A percentile compares a stretch with the other conserved stretches of the same genome.
Evolutionary conservation across 257 asterid species (phyloP).

Genomic region (Nicotiana otophora): DNA sequence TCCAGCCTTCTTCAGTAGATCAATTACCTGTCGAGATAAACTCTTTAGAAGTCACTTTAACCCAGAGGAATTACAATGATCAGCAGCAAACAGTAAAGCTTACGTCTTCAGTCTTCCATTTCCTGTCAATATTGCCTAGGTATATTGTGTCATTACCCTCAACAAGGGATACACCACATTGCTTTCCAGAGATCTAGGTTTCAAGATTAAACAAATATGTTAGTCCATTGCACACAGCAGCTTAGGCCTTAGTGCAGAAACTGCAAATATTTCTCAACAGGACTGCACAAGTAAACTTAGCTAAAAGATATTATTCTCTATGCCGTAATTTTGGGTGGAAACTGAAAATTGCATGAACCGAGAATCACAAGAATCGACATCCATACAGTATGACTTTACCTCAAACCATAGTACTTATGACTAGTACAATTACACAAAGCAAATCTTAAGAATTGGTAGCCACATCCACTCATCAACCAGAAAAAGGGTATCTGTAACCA

Average conservation of each 20-base stretch:
- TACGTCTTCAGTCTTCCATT: conserved; percentile 69
- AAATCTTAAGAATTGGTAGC: neutral
- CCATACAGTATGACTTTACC: neutral
- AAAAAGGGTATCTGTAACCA: neutral
- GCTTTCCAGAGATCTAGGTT: conserved; percentile 61
- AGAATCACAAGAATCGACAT: neutral
- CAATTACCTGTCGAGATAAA: conserved; percentile 38
- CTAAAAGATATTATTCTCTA: neutral
- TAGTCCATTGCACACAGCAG: conserved; percentile 2
- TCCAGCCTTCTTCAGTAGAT: conserved; percentile 44
- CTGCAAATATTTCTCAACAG: neutral
- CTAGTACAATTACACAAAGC: neutral
- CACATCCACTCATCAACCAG: neutral
- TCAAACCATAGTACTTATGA: neutral
- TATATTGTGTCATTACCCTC: conserved; percentile 65
- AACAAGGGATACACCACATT: conserved; percentile 41
- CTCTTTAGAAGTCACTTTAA: conserved; percentile 17
- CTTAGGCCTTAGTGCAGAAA: neutral
- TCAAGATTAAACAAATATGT: conserved; percentile 17
- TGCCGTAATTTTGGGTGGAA: neutral
- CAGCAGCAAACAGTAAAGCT: conserved; percentile 28
- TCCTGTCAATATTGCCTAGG: conserved; percentile 63
- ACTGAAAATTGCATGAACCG: neutral
- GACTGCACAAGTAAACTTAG: neutral
- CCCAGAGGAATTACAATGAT: conserved; percentile 10